These are phyloP conservation scores for Pseudopyricularia cyperi DNA, from an alignment of 2,329 filamentous ascomycete genomes.

Conservation along the genomic window DNA sequence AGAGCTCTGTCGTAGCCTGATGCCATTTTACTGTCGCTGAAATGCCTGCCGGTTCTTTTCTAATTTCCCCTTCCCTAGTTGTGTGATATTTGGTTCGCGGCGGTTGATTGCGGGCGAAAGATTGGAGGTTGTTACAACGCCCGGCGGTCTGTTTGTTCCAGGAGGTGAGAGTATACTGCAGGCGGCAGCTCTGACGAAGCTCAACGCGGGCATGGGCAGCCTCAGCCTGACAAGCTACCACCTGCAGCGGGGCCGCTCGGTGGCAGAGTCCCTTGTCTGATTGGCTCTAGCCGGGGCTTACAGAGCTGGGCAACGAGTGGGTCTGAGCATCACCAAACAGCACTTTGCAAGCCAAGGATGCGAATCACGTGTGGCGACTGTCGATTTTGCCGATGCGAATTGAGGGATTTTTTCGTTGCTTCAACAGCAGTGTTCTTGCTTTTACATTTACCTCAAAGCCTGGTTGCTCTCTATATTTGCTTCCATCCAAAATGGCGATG, in stretches of 20 bases:
- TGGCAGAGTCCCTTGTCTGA: background rate
- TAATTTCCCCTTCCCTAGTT: background rate
- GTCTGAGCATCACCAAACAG: too few relatives aligned
- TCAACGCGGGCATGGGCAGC: slow-evolving; percentile 2
- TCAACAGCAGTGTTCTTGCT: too few relatives aligned
- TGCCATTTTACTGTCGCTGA: slow-evolving; percentile 1
- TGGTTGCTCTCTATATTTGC: background rate
- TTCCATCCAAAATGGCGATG: background rate
- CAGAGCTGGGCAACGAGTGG: too few relatives aligned
- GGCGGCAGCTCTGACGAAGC: slow-evolving; percentile 18
- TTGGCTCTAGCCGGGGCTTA: too few relatives aligned
- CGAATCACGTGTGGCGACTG: too few relatives aligned
- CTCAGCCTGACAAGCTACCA: background rate
- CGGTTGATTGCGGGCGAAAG: background rate
- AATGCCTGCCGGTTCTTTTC: background rate
- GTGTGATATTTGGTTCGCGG: background rate
- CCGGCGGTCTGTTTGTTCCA: background rate
- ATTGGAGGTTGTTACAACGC: background rate
- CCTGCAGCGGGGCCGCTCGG: background rate
- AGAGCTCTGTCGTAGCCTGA: slow-evolving; percentile 66
- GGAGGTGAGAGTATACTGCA: too few relatives aligned
- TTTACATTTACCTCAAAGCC: background rate
- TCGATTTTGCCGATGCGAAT: too few relatives aligned
- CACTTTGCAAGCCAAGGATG: too few relatives aligned
- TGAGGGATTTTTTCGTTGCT: too few relatives aligned